Conservation (phyloP, 2,329 filamentous ascomycete species). For the Coleophoma cylindrospora region DNA sequence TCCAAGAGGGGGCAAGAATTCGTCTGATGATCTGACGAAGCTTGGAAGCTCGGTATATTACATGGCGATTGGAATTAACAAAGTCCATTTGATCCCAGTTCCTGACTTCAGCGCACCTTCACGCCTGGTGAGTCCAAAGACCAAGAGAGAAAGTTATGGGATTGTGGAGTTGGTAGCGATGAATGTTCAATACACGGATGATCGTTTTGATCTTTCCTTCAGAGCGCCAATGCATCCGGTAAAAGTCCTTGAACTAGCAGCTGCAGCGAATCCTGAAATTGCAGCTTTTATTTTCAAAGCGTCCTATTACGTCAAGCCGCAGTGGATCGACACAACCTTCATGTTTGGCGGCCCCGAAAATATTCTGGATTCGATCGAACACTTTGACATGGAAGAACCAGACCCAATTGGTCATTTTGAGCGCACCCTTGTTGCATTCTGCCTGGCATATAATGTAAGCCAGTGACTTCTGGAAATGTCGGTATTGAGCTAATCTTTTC, state of each 20-base stretch:
- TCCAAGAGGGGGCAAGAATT: slow-evolving; percentile 48
- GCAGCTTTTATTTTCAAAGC: slow-evolving; percentile 55
- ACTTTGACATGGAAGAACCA: slow-evolving; percentile 46
- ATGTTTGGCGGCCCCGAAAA: slow-evolving; percentile 53
- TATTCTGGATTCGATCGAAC: slow-evolving; percentile 41
- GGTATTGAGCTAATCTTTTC: not conserved
- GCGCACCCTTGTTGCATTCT: slow-evolving; percentile 64
- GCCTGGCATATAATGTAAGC: slow-evolving; percentile 57
- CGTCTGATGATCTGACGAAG: slow-evolving; percentile 63
- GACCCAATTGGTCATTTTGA: slow-evolving; percentile 57
- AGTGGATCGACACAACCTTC: slow-evolving; percentile 61
- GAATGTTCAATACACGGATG: slow-evolving; percentile 55
- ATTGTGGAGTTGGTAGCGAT: slow-evolving; percentile 57
- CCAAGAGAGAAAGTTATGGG: slow-evolving; percentile 46
- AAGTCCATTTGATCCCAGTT: slow-evolving; percentile 63
- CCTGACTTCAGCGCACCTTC: slow-evolving; percentile 47
- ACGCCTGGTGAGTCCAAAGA: slow-evolving; percentile 38
- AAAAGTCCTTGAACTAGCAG: slow-evolving; percentile 55
- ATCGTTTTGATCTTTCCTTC: slow-evolving; percentile 63
- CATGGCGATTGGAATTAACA: slow-evolving; percentile 64
- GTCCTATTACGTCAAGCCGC: slow-evolving; percentile 58
- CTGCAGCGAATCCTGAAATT: slow-evolving; percentile 59
- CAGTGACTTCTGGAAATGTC: not conserved
- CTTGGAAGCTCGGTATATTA: slow-evolving; percentile 61
- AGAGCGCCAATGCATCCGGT: slow-evolving; percentile 49